Evolutionary conservation across 192 early-diverging fungal species (phyloP), one percentile per base, ranked within the genome.

Genomic region (Funneliformis geosporum): DNA sequence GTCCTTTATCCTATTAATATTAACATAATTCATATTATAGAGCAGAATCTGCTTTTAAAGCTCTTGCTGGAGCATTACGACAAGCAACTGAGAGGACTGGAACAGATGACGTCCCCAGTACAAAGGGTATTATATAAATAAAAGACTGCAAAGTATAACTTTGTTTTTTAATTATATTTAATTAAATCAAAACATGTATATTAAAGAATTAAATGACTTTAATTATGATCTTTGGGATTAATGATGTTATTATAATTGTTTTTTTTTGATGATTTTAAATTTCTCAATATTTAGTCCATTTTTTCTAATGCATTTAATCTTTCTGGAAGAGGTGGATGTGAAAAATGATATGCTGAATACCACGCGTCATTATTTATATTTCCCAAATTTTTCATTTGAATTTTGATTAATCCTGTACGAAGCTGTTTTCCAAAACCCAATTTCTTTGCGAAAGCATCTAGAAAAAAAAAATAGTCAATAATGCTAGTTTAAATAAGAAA

Each of bases 11-110:
- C 2, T 28, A 59, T 25, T 43, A 10, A 65, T n/a, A 39, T 73
- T 69, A 60, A 75, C 14, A 2, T 65, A 61, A 60, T 65, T 39
- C 33, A 21, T 23, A 78, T 61, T 83, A 1, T 84, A 97, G 94
- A 28, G 90, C 97, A 8, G 98, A 99, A 85, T 91, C 95, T 38
- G 93, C 98, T 7, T 99, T 99, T 90, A 99, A 99, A 86, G 96
- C 97, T 0, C 86, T 96, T 44, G 98, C 98, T n/a, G 91, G 99
- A 25, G 98, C 98, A 14, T 76, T 99, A 28, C 83, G 94, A 28
- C 93, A 95, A 78, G 98, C 98, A 4, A 86, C 94, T n/a, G 87
- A 92, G 23, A 88, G 87, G 60, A 96, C 96, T 11, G 97, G 98
- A 3, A 87, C 90, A 11, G 91, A 94, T 50, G 92, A 93, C 74